Percentiles rank a stretch among this genome's conserved stretches.
Evolutionary conservation across 2,329 filamentous ascomycete genomes (phyloP).

Genomic region (Fusarium beomiforme): DNA sequence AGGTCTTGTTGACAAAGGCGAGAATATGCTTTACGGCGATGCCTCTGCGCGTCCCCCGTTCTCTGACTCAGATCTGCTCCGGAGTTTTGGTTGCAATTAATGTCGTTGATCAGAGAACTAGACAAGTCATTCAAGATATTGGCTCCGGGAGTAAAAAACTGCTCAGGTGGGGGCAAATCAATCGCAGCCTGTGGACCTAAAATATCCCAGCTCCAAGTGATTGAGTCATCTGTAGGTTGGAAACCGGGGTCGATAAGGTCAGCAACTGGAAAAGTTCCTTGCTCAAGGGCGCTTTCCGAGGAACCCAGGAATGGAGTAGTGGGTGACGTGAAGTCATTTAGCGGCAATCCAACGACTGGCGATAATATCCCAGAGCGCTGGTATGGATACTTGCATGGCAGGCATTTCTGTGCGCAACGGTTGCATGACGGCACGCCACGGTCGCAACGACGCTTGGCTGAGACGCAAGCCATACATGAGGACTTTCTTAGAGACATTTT

Average conservation of each 20-base stretch:
- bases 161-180: not conserved
- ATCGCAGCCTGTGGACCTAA: not conserved
- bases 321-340: not conserved
- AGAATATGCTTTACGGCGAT: not conserved
- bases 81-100: not conserved
- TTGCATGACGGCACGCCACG: not conserved
- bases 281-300: not conserved
- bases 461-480: slow-evolving; percentile 9
- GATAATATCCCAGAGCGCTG: not conserved
- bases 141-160: not conserved
- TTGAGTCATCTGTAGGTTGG: not conserved
- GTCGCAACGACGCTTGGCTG: slow-evolving; percentile 17
- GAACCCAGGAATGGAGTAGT: not conserved
- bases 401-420: not conserved
- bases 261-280: not conserved
- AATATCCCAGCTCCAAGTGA: not conserved
- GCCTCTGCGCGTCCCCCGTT: not conserved
- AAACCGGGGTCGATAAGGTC: not conserved
- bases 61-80: not conserved
- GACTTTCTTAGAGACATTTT: slow-evolving; percentile 23
- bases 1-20: not conserved
- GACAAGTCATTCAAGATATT: not conserved
- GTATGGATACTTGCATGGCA: slow-evolving; percentile 8
- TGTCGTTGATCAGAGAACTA: not conserved
- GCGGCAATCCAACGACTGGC: not conserved